Conservation (phyloP, 805 yeast genomes). For the Kodamaea lidongshanica region DNA sequence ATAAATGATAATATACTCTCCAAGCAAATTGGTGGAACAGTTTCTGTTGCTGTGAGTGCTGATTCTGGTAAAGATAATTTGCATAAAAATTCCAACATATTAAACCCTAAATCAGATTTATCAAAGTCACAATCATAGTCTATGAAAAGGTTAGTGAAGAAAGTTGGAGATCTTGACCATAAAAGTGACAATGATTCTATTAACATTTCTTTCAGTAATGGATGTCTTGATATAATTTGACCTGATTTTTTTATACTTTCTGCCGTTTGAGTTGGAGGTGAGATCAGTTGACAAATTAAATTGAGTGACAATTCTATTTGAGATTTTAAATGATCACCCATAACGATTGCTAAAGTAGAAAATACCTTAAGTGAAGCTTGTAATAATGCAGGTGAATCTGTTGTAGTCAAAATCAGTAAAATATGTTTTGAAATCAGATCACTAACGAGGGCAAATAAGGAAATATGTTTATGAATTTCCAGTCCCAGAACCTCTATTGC, state of each 20-base stretch:
- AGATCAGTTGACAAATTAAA: conserved; percentile 55
- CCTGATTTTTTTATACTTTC: conserved; percentile 19
- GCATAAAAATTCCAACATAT: conserved; percentile 64
- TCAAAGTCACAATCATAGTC: conserved; percentile 90
- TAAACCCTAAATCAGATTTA: conserved; percentile 67
- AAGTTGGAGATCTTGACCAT: conserved; percentile 74
- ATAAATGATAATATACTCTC: conserved; percentile 78
- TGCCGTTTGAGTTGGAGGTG: conserved; percentile 26
- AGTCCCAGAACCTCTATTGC: conserved; percentile 80
- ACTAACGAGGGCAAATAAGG: conserved; percentile 60
- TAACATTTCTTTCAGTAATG: conserved; percentile 65
- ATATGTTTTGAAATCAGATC: conserved; percentile 84
- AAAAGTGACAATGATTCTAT: conserved; percentile 77
- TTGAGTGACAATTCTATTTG: conserved; percentile 74
- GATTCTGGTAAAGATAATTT: conserved; percentile 80
- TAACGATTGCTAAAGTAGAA: conserved; percentile 61
- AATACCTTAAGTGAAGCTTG: conserved; percentile 73
- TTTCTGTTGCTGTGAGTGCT: conserved; percentile 70
- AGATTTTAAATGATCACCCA: conserved; percentile 60
- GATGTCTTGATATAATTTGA: conserved; percentile 17
- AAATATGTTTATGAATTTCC: conserved; percentile 51
- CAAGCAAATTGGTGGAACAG: conserved; percentile 88
- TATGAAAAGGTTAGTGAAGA: conserved; percentile 70
- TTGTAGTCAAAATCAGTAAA: conserved; percentile 68
- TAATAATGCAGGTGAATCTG: conserved; percentile 66